A percentile compares a stretch with the other conserved stretches of the same genome.
These are phyloP conservation scores for Pelargonium cotyledonis DNA, from an alignment of 441 rosid genomes.

Conservation along the genomic window DNA sequence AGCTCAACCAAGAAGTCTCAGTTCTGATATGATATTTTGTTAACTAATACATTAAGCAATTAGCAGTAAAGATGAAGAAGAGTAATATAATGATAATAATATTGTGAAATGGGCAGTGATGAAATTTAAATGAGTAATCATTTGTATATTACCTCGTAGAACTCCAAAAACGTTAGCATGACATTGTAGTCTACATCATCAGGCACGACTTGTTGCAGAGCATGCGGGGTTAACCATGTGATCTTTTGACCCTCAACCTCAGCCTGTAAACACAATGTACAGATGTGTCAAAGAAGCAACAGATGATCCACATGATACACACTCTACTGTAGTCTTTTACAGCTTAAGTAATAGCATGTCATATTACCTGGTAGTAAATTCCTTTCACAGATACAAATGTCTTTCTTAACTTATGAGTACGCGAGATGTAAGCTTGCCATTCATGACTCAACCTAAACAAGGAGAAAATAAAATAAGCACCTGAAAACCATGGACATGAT, in stretches of 20 bases:
- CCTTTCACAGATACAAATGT: constrained; percentile 90
- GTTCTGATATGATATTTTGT: neutral
- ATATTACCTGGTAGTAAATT: constrained; percentile 77
- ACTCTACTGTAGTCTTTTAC: neutral
- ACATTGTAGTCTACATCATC: constrained; percentile 81
- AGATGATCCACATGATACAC: neutral
- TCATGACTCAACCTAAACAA: constrained; percentile 75
- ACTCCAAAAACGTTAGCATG: constrained; percentile 78
- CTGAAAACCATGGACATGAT: neutral
- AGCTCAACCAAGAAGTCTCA: neutral
- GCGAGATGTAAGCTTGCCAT: constrained; percentile 88
- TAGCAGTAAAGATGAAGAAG: neutral
- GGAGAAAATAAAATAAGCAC: constrained; percentile 8
- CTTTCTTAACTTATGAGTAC: constrained; percentile 68
- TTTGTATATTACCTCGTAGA: constrained; percentile 58
- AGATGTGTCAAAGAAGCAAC: neutral
- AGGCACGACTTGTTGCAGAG: constrained; percentile 81
- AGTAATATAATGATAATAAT: neutral
- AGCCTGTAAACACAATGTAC: constrained; percentile 42
- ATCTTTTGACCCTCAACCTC: constrained; percentile 91
- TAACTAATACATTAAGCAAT: neutral
- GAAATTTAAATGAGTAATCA: constrained; percentile 6
- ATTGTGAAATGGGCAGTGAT: neutral
- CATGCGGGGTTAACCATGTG: constrained; percentile 90
- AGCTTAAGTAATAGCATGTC: neutral